Percentiles rank a stretch among this genome's conserved stretches.
Conservation (phyloP, 2,329 filamentous ascomycete species). For the Nemania sp. region DNA sequence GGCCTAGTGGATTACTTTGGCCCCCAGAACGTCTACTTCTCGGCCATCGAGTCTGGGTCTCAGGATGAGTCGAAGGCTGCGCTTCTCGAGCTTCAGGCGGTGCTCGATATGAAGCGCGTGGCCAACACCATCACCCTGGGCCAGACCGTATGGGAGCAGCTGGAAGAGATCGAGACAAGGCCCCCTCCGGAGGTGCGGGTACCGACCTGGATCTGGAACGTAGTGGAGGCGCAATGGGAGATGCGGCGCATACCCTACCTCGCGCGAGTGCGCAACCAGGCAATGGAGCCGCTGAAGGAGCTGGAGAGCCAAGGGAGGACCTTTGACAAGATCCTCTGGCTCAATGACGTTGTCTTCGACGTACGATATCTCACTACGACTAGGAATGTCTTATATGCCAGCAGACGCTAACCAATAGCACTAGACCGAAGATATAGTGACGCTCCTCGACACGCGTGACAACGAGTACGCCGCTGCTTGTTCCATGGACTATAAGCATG, state of each 20-base stretch:
- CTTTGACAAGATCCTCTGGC: conserved; percentile 62
- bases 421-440: conserved; percentile 52
- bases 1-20: conserved; percentile 61
- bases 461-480: conserved; percentile 64
- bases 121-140: conserved; percentile 62
- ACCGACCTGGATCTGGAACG: conserved; percentile 65
- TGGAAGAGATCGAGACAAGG: conserved; percentile 56
- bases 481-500: conserved; percentile 60
- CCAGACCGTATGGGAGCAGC: conserved; percentile 56
- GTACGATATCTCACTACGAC: conserved; percentile 40
- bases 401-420: conserved; percentile 24
- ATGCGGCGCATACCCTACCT: conserved; percentile 71
- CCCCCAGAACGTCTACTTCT: conserved; percentile 65
- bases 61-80: conserved; percentile 69
- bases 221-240: conserved; percentile 55
- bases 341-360: conserved; percentile 65
- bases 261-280: conserved; percentile 64
- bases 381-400: conserved; percentile 23
- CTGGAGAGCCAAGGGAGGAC: conserved; percentile 52
- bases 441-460: conserved; percentile 57
- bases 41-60: conserved; percentile 69
- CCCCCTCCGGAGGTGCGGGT: conserved; percentile 44
- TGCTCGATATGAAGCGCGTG: conserved; percentile 56
- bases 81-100: conserved; percentile 58
- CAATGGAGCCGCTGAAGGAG: conserved; percentile 61